Base-by-base conservation (phyloP, 2,329 filamentous ascomycete species). In the Sarocladium brachiariae region DNA sequence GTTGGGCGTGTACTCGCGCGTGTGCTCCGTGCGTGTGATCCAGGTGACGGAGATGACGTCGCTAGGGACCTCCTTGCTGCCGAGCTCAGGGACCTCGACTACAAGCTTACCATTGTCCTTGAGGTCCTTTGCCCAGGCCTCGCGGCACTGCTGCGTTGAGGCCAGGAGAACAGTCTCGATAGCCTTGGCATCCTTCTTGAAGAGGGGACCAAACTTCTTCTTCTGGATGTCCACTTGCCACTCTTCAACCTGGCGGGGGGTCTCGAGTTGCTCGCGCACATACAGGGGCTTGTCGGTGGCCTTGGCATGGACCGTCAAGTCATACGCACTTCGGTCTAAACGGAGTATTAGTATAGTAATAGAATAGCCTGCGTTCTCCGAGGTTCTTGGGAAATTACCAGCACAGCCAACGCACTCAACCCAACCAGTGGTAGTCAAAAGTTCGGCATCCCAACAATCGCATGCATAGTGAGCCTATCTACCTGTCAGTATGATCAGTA, bases 401-500 rank as follows among this genome's bases (percentile, higher is more conserved):
- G 93, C 93, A 68, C 93, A 97, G 55, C 93, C 93, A 62, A 97
- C 92, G 67, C 92, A 97, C 75, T 99, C 93, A 56, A 97, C 88
- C 93, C 93, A 99, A 66, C 93, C 93, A 62, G 91, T 91, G 54
- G 87, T 91, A 52, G 89, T 97, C 55, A 87, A 76, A 51, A 99
- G 75, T 69, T 99, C 93, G 13, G 90, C 92, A 69, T 99, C 93
- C 93, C 93, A 97, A 74, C 93, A 99, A 73, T 99, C 93, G 51
- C 84, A 80, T 43, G 93, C 93, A 66, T 99, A 99, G 71, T 99
- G 93, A 14, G 93, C 79, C 43, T 47, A 47, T 4, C 3, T 3
- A 5, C 5, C 6, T 25, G 39, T 43, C 23, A 43, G 39, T 16
- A 25, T 11, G 16, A n/a, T n/a, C 11, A 14, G 23, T n/a, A n/a